Percentiles rank a stretch among this genome's conserved stretches.
phyloP scores from a whole-genome alignment of 2,329 filamentous ascomycete genomes.

The Aureobasidium sp. region DNA sequence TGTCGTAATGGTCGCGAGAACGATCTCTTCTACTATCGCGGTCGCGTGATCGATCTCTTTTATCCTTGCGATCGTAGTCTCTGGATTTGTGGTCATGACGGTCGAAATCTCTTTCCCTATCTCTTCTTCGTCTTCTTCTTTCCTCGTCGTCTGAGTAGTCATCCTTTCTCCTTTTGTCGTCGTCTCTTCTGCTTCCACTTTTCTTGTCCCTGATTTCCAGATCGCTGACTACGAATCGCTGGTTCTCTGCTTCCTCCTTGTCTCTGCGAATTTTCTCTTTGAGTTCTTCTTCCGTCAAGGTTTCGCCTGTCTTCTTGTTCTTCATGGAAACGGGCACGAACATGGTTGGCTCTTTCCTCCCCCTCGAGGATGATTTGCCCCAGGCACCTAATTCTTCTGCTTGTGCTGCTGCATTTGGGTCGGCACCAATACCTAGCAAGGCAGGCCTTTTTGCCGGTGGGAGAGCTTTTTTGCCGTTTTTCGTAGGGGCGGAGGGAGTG shows the following conservation, averaged over 20 bases:
- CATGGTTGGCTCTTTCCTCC: conserved; percentile 44
- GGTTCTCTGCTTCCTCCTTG: conserved; percentile 3
- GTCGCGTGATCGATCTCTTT: neutral
- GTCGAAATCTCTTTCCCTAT: conserved; percentile 4
- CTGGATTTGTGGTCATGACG: neutral
- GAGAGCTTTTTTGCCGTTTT: neutral
- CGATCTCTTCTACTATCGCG: neutral
- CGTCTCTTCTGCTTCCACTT: neutral
- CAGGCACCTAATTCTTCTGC: conserved; percentile 69
- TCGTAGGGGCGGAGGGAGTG: neutral
- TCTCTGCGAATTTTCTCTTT: conserved; percentile 25
- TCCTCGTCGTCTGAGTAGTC: conserved; percentile 1
- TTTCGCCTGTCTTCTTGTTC: conserved; percentile 55
- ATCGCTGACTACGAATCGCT: neutral
- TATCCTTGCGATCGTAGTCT: neutral
- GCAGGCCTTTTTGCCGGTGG: conserved; percentile 52
- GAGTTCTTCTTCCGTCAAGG: conserved; percentile 54
- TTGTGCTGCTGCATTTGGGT: conserved; percentile 56
- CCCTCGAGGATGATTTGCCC: conserved; percentile 56
- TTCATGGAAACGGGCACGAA: conserved; percentile 56
- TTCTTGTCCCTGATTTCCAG: conserved; percentile 9
- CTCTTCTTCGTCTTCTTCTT: neutral
- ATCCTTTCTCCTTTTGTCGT: neutral
- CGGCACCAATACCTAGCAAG: conserved; percentile 81
- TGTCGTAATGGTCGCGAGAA: neutral